Evolutionary conservation across 2,329 filamentous ascomycete species (phyloP).

Genomic region (Tricladium varicosporioides): DNA sequence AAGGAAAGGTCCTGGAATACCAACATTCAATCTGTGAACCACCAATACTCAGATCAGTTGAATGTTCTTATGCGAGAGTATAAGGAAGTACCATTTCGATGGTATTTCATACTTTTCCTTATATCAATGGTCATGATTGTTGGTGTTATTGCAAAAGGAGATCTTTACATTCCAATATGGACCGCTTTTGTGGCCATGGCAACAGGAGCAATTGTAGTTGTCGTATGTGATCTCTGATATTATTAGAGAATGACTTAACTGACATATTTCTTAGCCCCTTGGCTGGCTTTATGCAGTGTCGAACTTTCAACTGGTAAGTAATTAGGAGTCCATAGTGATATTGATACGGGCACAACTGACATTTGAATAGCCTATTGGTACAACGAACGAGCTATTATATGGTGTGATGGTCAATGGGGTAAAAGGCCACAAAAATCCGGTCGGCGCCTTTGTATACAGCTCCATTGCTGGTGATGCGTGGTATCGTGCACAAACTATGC

Average conservation of each 20-base stretch:
- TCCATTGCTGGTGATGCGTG: conserved; percentile 60
- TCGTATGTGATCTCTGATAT: conserved; percentile 28
- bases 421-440: conserved; percentile 51
- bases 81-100: conserved; percentile 57
- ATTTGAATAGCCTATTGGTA: conserved; percentile 47
- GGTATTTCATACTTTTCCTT: conserved; percentile 52
- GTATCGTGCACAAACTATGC: conserved; percentile 56
- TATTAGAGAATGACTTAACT: neutral
- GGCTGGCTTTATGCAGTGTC: conserved; percentile 60
- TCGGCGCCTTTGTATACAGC: conserved; percentile 56
- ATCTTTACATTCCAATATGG: conserved; percentile 58
- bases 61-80: conserved; percentile 57
- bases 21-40: conserved; percentile 42
- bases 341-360: neutral
- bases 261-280: conserved; percentile 39
- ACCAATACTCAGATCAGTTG: conserved; percentile 57
- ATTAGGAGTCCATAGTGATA: neutral
- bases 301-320: conserved; percentile 43
- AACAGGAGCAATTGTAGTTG: conserved; percentile 53
- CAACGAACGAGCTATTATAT: conserved; percentile 59
- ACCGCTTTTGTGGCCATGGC: conserved; percentile 56
- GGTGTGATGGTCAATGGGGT: conserved; percentile 57
- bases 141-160: conserved; percentile 47
- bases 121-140: conserved; percentile 49
- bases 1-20: conserved; percentile 36